Base-by-base conservation (phyloP, 192 early-diverging fungal species). In the Coemansia sp. region DNA sequence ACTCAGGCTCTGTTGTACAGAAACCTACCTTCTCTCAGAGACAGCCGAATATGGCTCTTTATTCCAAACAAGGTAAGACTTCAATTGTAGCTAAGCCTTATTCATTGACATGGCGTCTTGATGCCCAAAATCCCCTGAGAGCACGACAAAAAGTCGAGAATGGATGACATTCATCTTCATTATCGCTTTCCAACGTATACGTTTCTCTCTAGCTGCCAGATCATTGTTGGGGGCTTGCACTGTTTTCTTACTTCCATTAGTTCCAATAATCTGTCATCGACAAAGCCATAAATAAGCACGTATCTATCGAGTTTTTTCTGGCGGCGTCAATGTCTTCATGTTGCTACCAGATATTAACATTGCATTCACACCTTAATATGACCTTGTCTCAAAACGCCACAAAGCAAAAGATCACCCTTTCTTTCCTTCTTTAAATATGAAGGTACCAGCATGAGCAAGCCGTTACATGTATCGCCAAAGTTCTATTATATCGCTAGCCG, bases 21-120 rank as follows among this genome's bases (percentile, higher is more conserved):
- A 41, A 41, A 41, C 38, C 10, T 41, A n/a, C n/a, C n/a, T n/a
- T n/a, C n/a, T 13, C 38, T 7, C 30, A 31, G 27, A 33, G 50
- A 53, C 33, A 28, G 58, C 42, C 13, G 41, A 62, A 22, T 19
- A 75, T 75, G 74, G 60, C 67, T 33, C 57, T 75, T 14, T 75
- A 75, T 54, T 63, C 74, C 14, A 75, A 70, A 60, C 74, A 70
- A 70, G 74, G 74, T 75, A 70, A 20, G 55, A 34, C 20, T 19
- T 11, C 36, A 55, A 55, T 37, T 67, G 25, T 36, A 17, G 17
- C 36, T 23, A 20, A 20, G 10, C 33, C 17, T 45, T 62, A 15
- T 20, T 19, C 60, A 19, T 13, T 23, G 25, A 17, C 33, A 25
- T 25, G n/a, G n/a, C 17, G 36, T 22, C 60, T 29, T 20, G 15